phyloP scores from a whole-genome alignment of 2,329 filamentous ascomycete genomes.

The Fusarium sulawesiense region DNA sequence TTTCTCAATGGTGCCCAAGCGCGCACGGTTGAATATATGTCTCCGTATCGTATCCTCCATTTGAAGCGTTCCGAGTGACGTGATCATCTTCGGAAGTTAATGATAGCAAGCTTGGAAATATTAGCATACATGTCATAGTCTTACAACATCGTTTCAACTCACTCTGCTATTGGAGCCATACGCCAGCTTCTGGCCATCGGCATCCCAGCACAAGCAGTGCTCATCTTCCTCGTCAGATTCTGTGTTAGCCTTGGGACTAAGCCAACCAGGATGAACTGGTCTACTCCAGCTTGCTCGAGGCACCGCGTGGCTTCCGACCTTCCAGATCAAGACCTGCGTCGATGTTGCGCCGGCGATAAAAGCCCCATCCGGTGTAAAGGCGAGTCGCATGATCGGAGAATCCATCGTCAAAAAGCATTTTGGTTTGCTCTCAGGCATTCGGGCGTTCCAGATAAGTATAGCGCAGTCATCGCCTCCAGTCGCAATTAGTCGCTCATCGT shows the following conservation, averaged over 20 bases:
- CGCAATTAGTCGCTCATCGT: slow-evolving; percentile 68
- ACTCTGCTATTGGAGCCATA: slow-evolving; percentile 73
- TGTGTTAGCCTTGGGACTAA: slow-evolving; percentile 65
- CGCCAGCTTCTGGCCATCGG: slow-evolving; percentile 69
- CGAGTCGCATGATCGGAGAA: slow-evolving; percentile 66
- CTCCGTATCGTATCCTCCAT: slow-evolving; percentile 1
- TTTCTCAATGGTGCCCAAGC: slow-evolving; percentile 4
- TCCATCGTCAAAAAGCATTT: slow-evolving; percentile 72
- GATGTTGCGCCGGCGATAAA: slow-evolving; percentile 72
- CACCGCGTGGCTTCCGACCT: slow-evolving; percentile 67
- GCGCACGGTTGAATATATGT: slow-evolving; percentile 1
- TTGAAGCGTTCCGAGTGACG: background rate
- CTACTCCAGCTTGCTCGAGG: slow-evolving; percentile 71
- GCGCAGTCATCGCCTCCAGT: slow-evolving; percentile 72
- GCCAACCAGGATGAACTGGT: slow-evolving; percentile 66
- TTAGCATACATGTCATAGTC: slow-evolving; percentile 18
- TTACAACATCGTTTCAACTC: slow-evolving; percentile 50
- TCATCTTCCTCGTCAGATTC: slow-evolving; percentile 69
- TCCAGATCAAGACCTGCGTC: slow-evolving; percentile 72
- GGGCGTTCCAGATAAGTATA: slow-evolving; percentile 72
- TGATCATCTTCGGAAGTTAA: slow-evolving; percentile 60
- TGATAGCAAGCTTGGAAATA: slow-evolving; percentile 59
- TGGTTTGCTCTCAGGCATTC: slow-evolving; percentile 64
- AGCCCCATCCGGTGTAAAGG: slow-evolving; percentile 72
- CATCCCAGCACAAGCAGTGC: slow-evolving; percentile 72